phyloP scores from a whole-genome alignment of 2,329 filamentous ascomycete genomes.

The Penicillium sp. region DNA sequence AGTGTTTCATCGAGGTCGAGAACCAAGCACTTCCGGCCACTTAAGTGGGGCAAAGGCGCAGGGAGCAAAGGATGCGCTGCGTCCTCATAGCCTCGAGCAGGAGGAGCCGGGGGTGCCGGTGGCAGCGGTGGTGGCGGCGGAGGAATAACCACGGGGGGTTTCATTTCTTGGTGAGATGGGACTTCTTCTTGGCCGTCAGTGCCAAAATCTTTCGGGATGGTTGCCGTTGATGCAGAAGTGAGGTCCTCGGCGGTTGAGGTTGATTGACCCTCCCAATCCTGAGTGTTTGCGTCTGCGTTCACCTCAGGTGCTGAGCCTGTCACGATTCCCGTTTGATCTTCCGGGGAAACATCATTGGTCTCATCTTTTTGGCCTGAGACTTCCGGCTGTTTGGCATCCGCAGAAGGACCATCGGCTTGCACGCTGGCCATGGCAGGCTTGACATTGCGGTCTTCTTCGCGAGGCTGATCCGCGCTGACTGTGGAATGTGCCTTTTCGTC shows the following conservation, averaged over 20 bases:
- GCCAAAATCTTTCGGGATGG: constrained; percentile 27
- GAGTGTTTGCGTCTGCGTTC: constrained; percentile 15
- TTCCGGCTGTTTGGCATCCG: constrained; percentile 17
- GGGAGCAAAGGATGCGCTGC: constrained; percentile 69
- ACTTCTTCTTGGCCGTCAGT: constrained; percentile 47
- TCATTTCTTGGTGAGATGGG: constrained; percentile 41
- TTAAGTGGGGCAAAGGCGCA: constrained; percentile 73
- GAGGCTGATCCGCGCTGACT: constrained; percentile 29
- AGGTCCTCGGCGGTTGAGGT: constrained; percentile 66
- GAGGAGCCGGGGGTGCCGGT: constrained; percentile 28
- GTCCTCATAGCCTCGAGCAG: constrained; percentile 34
- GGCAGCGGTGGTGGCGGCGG: constrained; percentile 59
- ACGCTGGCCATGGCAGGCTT: constrained; percentile 37
- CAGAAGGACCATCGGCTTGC: constrained; percentile 34
- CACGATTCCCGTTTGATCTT: constrained; percentile 2
- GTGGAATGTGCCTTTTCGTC: constrained; percentile 41
- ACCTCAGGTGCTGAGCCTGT: constrained; percentile 19
- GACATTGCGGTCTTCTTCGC: constrained; percentile 32
- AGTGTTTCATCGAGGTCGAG: constrained; percentile 94
- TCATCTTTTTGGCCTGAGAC: constrained; percentile 12
- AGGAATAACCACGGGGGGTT: constrained; percentile 51
- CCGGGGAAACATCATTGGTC: constrained; percentile 13
- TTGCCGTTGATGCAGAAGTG: constrained; percentile 43
- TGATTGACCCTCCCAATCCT: constrained; percentile 31
- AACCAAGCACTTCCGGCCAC: constrained; percentile 89